A percentile compares a stretch with the other conserved stretches of the same genome.
Evolutionary conservation across 106 monocot genomes (phyloP).

Genomic region (Alisma plantagoaquatica): DNA sequence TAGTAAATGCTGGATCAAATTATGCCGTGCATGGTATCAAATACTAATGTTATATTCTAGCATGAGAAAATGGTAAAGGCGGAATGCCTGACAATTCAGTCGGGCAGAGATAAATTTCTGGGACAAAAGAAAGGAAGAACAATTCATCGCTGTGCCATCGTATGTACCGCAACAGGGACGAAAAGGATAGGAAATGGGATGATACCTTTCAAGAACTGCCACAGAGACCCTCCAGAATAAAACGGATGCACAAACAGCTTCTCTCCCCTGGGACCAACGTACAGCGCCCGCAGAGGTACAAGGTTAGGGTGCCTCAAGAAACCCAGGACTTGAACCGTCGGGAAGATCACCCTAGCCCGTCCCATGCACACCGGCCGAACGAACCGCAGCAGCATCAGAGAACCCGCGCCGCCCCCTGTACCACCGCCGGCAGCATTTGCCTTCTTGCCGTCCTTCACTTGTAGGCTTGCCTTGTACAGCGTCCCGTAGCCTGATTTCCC

Average conservation of each 20-base stretch:
- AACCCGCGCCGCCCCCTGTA: slow-evolving; percentile 2
- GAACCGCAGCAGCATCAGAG: slow-evolving; percentile 55
- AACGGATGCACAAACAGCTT: slow-evolving; percentile 86
- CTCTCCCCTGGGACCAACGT: slow-evolving; percentile 86
- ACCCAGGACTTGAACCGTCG: slow-evolving; percentile 42
- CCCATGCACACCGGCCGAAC: slow-evolving; percentile 53
- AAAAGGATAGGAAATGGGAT: too few species aligned
- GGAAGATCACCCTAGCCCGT: slow-evolving; percentile 31
- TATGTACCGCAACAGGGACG: too few species aligned
- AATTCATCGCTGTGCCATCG: too few species aligned
- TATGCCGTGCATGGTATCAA: too few species aligned
- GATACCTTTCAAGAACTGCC: slow-evolving; percentile 63
- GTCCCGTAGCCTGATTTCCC: slow-evolving; percentile 76
- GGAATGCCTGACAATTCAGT: background rate
- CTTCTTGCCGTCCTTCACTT: background rate
- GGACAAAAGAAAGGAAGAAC: background rate
- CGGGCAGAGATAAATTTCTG: background rate
- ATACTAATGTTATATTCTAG: too few species aligned
- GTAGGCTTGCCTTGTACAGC: slow-evolving; percentile 56
- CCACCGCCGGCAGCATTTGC: background rate
- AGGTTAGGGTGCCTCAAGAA: slow-evolving; percentile 54
- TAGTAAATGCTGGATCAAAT: too few species aligned
- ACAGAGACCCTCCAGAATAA: slow-evolving; percentile 43
- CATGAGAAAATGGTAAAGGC: too few species aligned
- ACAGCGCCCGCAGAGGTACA: slow-evolving; percentile 70